Evolutionary conservation across 306 rosid species (phyloP).

Genomic region (Lathyrus oleraceus): DNA sequence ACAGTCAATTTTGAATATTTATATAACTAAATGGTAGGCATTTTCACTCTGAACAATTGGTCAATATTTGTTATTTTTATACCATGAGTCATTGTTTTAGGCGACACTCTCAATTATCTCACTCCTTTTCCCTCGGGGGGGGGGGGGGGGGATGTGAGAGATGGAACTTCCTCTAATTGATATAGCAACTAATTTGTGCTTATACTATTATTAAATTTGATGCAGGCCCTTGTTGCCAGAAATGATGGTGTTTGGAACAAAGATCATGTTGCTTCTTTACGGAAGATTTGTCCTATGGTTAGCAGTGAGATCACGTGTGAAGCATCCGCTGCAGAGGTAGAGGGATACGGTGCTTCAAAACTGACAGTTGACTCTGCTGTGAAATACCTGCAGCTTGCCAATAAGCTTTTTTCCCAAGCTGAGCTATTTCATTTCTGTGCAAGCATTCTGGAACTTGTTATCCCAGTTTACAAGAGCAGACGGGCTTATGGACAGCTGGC

Average conservation of each 20-base stretch:
- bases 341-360: conserved; percentile 98
- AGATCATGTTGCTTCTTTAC: conserved; percentile 86
- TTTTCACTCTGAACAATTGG: conserved; percentile 1
- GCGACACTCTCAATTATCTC: neutral
- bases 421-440: conserved; percentile 97
- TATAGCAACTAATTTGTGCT: neutral
- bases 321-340: conserved; percentile 97
- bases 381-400: conserved; percentile 95
- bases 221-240: conserved; percentile 94
- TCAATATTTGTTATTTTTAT: neutral
- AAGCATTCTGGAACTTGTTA: conserved; percentile 93
- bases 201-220: conserved; percentile 31
- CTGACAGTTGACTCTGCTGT: conserved; percentile 96
- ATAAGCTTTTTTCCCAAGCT: conserved; percentile 96
- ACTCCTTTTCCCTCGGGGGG: neutral
- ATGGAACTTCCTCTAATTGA: conserved; percentile 13
- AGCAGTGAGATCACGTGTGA: conserved; percentile 94
- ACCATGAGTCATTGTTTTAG: neutral
- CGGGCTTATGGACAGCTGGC: conserved; percentile 89
- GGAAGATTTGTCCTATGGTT: conserved; percentile 96
- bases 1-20: neutral
- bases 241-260: conserved; percentile 99
- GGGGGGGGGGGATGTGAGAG: conserved; percentile 21
- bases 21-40: neutral
- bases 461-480: conserved; percentile 94